Conservation (phyloP, 768 basidiomycete species). For the Podaxis sp. region DNA sequence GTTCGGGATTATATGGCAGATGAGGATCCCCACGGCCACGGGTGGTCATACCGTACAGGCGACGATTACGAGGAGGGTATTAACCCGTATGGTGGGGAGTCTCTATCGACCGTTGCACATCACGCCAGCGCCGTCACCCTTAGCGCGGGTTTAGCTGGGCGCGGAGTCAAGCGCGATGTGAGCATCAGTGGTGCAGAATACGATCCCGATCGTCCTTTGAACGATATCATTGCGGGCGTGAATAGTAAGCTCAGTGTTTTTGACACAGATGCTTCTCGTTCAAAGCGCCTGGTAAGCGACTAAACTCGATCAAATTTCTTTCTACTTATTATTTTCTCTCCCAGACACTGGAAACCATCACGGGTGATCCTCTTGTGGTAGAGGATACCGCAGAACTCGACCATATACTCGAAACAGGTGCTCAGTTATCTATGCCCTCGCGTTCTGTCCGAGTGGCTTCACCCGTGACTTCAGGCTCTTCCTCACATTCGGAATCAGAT, state of each 20-base stretch:
- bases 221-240: slow-evolving; percentile 67
- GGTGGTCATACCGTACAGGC: slow-evolving; percentile 55
- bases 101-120: slow-evolving; percentile 82
- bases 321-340: slow-evolving; percentile 1
- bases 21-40: slow-evolving; percentile 48
- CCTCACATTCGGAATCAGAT: slow-evolving; percentile 53
- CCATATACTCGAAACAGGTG: slow-evolving; percentile 54
- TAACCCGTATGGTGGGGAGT: slow-evolving; percentile 65
- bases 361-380: slow-evolving; percentile 56
- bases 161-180: slow-evolving; percentile 46
- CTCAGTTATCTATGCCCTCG: slow-evolving; percentile 24
- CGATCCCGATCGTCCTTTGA: slow-evolving; percentile 78
- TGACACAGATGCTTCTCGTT: slow-evolving; percentile 43
- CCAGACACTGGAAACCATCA: slow-evolving; percentile 32
- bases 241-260: slow-evolving; percentile 56
- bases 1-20: slow-evolving; percentile 53
- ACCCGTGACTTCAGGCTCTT: slow-evolving; percentile 44
- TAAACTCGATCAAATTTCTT: slow-evolving; percentile 2
- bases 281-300: slow-evolving; percentile 44
- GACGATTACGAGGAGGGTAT: slow-evolving; percentile 64
- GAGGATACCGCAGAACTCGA: slow-evolving; percentile 65
- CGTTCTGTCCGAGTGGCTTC: slow-evolving; percentile 45
- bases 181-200: slow-evolving; percentile 78
- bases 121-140: slow-evolving; percentile 89
- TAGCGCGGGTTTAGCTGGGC: slow-evolving; percentile 72